A percentile compares a stretch with the other conserved stretches of the same genome.
Evolutionary conservation across 2,329 filamentous ascomycete genomes (phyloP).

Genomic region (Fusarium sp.): DNA sequence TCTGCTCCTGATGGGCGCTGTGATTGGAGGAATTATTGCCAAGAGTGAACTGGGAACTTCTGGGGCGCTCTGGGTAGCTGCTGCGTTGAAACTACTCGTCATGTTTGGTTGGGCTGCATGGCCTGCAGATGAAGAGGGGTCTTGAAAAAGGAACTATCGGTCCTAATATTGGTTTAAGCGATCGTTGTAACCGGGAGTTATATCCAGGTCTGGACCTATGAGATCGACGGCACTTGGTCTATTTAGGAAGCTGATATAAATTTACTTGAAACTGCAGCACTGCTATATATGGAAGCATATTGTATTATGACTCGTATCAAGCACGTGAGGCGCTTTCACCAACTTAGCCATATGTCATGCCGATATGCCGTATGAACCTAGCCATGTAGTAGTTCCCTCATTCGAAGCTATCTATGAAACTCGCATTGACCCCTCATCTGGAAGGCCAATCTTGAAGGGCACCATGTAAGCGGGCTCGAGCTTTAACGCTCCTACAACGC

Average conservation of each 20-base stretch:
- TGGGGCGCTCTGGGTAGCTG: conserved; percentile 71
- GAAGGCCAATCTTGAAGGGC: conserved; percentile 1
- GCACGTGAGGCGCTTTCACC: background rate
- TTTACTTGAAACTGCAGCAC: background rate
- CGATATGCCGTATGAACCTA: background rate
- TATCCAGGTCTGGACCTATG: background rate
- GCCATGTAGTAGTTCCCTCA: background rate
- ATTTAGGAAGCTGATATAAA: conserved; percentile 11
- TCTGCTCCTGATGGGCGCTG: conserved; percentile 62
- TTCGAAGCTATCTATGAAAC: background rate
- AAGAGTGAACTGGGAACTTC: conserved; percentile 62
- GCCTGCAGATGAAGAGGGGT: conserved; percentile 59
- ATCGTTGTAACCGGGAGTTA: background rate
- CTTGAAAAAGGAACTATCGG: conserved; percentile 9
- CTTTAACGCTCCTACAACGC: background rate
- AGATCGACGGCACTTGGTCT: background rate
- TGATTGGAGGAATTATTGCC: conserved; percentile 64
- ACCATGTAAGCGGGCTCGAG: conserved; percentile 4
- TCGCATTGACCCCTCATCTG: background rate
- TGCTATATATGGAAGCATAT: background rate
- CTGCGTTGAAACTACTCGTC: conserved; percentile 67
- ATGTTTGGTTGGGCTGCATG: conserved; percentile 71
- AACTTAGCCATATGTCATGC: background rate
- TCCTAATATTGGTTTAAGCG: background rate
- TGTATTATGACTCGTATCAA: conserved; percentile 2